phyloP scores from a whole-genome alignment of 441 rosid genomes.

The Rhodomyrtus psidioides region DNA sequence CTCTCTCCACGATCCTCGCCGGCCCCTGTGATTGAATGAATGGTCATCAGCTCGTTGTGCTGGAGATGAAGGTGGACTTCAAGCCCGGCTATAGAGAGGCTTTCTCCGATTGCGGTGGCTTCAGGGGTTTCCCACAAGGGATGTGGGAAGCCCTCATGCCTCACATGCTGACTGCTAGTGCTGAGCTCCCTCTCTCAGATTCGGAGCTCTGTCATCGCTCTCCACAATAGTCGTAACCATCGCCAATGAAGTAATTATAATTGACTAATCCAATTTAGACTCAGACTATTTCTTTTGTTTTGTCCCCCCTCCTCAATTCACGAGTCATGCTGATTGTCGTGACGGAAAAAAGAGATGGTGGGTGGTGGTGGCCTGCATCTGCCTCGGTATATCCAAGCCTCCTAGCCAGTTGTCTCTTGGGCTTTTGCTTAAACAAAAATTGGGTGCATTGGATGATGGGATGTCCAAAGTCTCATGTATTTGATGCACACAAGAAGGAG shows the following conservation, averaged over 20 bases:
- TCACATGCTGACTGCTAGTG: too few relatives aligned
- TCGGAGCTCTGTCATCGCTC: constrained; percentile 52
- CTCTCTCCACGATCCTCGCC: background rate
- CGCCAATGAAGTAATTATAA: background rate
- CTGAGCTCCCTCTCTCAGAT: constrained; percentile 42
- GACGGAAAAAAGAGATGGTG: too few relatives aligned
- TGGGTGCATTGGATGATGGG: too few relatives aligned
- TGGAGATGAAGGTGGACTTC: constrained; percentile 74
- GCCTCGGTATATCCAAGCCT: too few relatives aligned
- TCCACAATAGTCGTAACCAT: constrained; percentile 11
- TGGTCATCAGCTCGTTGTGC: constrained; percentile 51
- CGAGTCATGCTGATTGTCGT: too few relatives aligned
- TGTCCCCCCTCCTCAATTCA: too few relatives aligned
- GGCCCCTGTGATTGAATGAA: constrained; percentile 9
- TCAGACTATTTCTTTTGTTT: too few relatives aligned
- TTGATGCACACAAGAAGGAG: background rate
- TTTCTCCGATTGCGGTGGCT: constrained; percentile 54
- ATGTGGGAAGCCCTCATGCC: constrained; percentile 42
- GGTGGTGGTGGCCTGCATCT: too few relatives aligned
- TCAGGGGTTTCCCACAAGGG: constrained; percentile 57
- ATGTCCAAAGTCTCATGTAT: too few relatives aligned
- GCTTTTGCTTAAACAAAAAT: too few relatives aligned
- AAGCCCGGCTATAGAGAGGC: constrained; percentile 69
- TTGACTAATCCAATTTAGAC: too few relatives aligned
- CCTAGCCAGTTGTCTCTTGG: too few relatives aligned